Base-by-base conservation (phyloP, 495 filamentous ascomycete genomes). In the Pseudomonodictys pantanalensis region DNA sequence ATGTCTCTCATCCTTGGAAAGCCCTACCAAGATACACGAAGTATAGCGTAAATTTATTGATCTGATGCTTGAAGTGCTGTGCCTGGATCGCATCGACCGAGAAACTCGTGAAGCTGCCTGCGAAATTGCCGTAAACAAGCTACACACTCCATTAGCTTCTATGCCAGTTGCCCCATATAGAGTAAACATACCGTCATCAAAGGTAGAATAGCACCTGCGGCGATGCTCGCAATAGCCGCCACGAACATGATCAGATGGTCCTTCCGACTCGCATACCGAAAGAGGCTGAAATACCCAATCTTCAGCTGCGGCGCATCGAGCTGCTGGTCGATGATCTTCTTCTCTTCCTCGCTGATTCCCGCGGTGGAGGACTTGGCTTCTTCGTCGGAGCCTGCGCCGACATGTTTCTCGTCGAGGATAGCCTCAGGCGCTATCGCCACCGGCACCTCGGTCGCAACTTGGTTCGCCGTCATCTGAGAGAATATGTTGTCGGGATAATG, bases 21-120 rank as follows among this genome's bases (percentile, higher is more conserved):
- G 28, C n/a, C 51, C 29, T 51, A 57, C 58, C 93, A 38, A 97
- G 81, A 69, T 96, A 97, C 11, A 97, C 75, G 52, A 96, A 96
- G 68, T 96, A 97, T 17, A 96, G 71, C 23, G 91, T 88, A 29
- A 57, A 61, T 3, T 24, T 60, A 20, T 52, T 52, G 46, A 61
- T 64, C n/a, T 64, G 50, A 29, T 64, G 28, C 38, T 64, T 38
- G 51, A 68, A 64, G 8, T 60, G 23, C 6, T 45, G n/a, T 25
- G 2, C 20, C 0, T 22, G 41, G 23, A 43, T 26, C 8, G 65
- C 30, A 22, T 54, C 56, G 0, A 46, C 32, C 3, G 55, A 46
- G 45, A 64, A 60, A 12, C 50, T 56, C 1, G 50, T 60, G 24
- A 68, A 64, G 52, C 39, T 60, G 0, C 60, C 60, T 1, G 65